Percentiles rank a stretch among this genome's conserved stretches.
These are phyloP conservation scores for Jaenimonas drosophilae DNA, from an alignment of 208 protist species.

Conservation along the genomic window DNA sequence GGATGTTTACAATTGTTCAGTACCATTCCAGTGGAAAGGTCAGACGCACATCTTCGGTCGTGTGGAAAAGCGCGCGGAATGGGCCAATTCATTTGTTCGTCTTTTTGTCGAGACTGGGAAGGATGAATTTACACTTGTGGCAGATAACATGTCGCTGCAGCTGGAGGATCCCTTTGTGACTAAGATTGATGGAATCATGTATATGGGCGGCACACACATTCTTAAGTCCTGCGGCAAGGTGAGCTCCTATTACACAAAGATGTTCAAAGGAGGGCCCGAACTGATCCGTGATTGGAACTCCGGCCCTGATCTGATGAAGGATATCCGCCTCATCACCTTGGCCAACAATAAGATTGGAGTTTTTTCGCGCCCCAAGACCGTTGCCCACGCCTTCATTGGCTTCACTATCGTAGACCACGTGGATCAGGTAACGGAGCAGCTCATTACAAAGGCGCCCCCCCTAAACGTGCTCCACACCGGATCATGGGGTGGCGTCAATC, in stretches of 20 bases:
- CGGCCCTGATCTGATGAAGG: constrained; percentile 48
- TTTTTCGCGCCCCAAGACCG: constrained; percentile 25
- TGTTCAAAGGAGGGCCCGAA: constrained; percentile 22
- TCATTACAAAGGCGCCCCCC: constrained; percentile 16
- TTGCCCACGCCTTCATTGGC: constrained; percentile 19
- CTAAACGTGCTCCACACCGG: constrained; percentile 16
- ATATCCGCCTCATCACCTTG: constrained; percentile 28
- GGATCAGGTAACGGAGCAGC: constrained; percentile 14
- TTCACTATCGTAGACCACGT: constrained; percentile 34
- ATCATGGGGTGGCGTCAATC: constrained; percentile 32
- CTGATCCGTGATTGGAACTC: constrained; percentile 32
- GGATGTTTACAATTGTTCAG: constrained; percentile 64
- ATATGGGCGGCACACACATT: constrained; percentile 44
- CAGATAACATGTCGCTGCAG: constrained; percentile 17
- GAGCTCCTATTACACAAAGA: constrained; percentile 32
- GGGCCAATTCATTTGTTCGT: constrained; percentile 45
- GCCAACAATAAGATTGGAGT: constrained; percentile 36
- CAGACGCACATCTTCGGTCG: constrained; percentile 28
- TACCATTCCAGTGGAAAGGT: constrained; percentile 40
- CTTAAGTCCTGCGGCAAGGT: constrained; percentile 31
- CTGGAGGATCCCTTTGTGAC: constrained; percentile 39
- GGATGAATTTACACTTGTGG: constrained; percentile 39
- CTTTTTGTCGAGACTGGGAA: constrained; percentile 43
- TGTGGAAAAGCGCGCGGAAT: constrained; percentile 34
- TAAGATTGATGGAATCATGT: constrained; percentile 26